A percentile compares a stretch with the other conserved stretches of the same genome.
Conservation (phyloP, 176 grass and related monocot species). For the Alopecurus myosuroides region DNA sequence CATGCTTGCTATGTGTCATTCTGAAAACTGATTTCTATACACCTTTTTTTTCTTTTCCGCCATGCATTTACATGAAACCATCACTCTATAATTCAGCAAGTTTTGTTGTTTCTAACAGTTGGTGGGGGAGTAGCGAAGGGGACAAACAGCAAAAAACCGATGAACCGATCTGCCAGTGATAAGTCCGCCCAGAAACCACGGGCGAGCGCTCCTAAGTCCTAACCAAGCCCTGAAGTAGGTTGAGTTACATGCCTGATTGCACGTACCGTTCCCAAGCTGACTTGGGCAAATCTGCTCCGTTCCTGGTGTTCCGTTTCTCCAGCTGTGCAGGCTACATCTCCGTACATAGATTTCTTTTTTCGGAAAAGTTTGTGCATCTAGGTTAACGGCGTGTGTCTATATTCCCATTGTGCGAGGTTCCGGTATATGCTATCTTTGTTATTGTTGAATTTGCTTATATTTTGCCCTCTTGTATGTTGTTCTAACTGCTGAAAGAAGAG, state of each 20-base stretch:
- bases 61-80: constrained; percentile 14
- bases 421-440: neutral
- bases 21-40: neutral
- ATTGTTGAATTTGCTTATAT: neutral
- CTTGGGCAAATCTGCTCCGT: neutral
- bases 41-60: neutral
- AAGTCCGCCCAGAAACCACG: constrained; percentile 18
- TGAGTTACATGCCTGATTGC: constrained; percentile 23
- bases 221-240: constrained; percentile 26
- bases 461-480: neutral
- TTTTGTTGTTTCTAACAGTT: constrained; percentile 17
- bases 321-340: constrained; percentile 10
- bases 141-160: neutral
- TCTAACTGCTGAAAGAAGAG: neutral
- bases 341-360: constrained; percentile 26
- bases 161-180: neutral
- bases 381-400: neutral
- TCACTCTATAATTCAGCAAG: neutral
- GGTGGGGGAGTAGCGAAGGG: constrained; percentile 18
- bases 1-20: neutral
- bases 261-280: neutral
- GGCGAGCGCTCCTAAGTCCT: constrained; percentile 12
- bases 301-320: constrained; percentile 12
- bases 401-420: constrained; percentile 3
- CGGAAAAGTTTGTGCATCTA: neutral